Percentiles rank a stretch among this genome's conserved stretches.
Evolutionary conservation across 1,284 basidiomycete species (phyloP).

Genomic region (Moniliophthora roreri): DNA sequence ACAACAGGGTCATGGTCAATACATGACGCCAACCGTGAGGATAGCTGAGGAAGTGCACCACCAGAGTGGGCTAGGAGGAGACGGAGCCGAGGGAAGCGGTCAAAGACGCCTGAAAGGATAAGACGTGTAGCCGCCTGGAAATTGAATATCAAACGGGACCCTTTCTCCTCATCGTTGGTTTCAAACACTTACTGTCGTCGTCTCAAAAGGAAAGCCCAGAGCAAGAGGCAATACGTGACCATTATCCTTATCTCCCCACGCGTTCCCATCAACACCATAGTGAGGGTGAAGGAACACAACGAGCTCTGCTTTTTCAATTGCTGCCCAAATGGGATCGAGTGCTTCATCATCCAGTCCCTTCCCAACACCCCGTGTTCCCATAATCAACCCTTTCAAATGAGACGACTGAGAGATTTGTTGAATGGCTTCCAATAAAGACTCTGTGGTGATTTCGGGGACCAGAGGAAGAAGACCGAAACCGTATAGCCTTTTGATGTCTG

Average conservation of each 20-base stretch:
- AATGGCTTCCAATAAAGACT: constrained; percentile 60
- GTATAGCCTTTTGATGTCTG: constrained; percentile 61
- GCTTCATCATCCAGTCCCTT: constrained; percentile 77
- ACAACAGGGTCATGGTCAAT: constrained; percentile 82
- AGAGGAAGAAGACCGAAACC: constrained; percentile 86
- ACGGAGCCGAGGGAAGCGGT: constrained; percentile 71
- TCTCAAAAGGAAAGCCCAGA: constrained; percentile 87
- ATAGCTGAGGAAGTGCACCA: constrained; percentile 77
- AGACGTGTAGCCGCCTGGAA: constrained; percentile 73
- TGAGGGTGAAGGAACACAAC: constrained; percentile 84
- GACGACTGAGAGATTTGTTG: constrained; percentile 63
- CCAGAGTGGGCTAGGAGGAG: constrained; percentile 85
- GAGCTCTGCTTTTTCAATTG: constrained; percentile 63
- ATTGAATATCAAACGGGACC: not conserved
- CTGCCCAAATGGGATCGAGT: constrained; percentile 78
- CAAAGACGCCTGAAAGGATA: constrained; percentile 78
- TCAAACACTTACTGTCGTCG: constrained; percentile 63
- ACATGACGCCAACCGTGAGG: constrained; percentile 80
- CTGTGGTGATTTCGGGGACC: constrained; percentile 58
- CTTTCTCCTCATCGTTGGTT: constrained; percentile 4
- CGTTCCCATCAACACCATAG: constrained; percentile 67
- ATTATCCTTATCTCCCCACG: constrained; percentile 75
- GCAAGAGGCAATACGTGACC: constrained; percentile 86
- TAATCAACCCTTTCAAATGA: constrained; percentile 77
- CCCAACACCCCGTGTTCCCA: constrained; percentile 79